These are phyloP conservation scores for Cicer judaicum DNA, from an alignment of 306 rosid species.

Conservation along the genomic window DNA sequence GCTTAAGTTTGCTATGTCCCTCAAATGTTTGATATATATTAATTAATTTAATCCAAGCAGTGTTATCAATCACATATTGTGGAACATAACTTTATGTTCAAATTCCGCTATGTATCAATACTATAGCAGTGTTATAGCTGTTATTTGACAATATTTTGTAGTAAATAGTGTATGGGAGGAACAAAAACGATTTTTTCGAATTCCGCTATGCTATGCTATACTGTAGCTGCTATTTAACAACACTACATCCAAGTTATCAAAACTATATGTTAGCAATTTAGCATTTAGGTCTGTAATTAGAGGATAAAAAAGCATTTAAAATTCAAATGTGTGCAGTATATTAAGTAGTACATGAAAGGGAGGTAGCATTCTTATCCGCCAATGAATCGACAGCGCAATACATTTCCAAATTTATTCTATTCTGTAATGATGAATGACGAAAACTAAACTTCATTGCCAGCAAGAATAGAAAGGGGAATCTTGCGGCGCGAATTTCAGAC, in stretches of 20 bases:
- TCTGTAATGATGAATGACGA: slow-evolving; percentile 4
- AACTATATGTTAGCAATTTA: not conserved
- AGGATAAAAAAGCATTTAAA: slow-evolving; percentile 29
- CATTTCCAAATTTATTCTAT: slow-evolving; percentile 28
- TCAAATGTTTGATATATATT: no score
- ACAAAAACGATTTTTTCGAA: no score
- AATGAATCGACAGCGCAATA: not conserved
- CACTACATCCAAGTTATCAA: slow-evolving; percentile 20
- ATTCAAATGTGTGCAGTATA: slow-evolving; percentile 3
- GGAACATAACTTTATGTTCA: no score
- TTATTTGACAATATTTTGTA: no score
- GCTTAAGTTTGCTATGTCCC: no score
- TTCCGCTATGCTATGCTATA: no score
- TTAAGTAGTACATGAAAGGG: not conserved
- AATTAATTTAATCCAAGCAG: no score
- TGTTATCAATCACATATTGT: no score
- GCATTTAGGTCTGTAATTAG: not conserved
- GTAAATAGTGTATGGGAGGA: no score
- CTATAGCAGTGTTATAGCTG: no score
- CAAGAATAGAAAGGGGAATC: not conserved
- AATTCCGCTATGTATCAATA: no score
- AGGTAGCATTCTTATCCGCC: not conserved
- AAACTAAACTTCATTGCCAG: slow-evolving; percentile 23
- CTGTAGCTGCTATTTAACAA: no score
- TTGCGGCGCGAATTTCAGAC: not conserved